Conservation (phyloP, 75 land plant genomes). For the Gnetum montanum region DNA sequence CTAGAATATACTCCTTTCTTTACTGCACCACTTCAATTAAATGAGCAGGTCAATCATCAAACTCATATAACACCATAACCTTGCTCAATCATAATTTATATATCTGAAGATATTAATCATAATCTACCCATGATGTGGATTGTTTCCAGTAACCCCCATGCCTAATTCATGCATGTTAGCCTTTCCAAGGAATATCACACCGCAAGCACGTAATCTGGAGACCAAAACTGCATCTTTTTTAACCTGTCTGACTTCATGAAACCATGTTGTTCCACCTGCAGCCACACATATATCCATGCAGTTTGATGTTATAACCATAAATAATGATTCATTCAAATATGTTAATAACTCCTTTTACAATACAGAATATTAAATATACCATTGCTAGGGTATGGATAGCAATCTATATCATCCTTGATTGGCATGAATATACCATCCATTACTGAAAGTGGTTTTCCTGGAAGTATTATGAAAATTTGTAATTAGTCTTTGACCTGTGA, state of each 20-base stretch:
- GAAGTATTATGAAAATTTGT: conserved; percentile 6
- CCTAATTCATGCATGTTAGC: conserved; percentile 98
- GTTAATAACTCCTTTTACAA: neutral
- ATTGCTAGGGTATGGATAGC: conserved; percentile 60
- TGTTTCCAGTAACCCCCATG: conserved; percentile 83
- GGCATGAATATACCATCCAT: conserved; percentile 82
- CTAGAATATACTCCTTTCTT: no score
- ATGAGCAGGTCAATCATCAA: neutral
- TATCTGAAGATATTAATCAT: no score
- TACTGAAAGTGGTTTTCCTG: conserved; percentile 69
- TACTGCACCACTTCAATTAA: no score
- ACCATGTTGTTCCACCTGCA: conserved; percentile 81
- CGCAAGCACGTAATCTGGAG: conserved; percentile 80
- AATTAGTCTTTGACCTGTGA: neutral
- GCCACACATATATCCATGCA: no score
- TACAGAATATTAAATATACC: no score
- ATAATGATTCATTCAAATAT: neutral
- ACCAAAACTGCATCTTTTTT: conserved; percentile 82
- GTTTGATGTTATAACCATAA: neutral
- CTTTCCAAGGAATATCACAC: conserved; percentile 78
- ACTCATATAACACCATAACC: no score
- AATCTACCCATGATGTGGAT: conserved; percentile 94
- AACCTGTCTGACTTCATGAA: conserved; percentile 60
- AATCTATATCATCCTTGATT: conserved; percentile 86
- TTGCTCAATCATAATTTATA: no score